Evolutionary conservation across 768 basidiomycete genomes (phyloP), one percentile per base, ranked within the genome.

Genomic region (Rossbeevera mucosa): DNA sequence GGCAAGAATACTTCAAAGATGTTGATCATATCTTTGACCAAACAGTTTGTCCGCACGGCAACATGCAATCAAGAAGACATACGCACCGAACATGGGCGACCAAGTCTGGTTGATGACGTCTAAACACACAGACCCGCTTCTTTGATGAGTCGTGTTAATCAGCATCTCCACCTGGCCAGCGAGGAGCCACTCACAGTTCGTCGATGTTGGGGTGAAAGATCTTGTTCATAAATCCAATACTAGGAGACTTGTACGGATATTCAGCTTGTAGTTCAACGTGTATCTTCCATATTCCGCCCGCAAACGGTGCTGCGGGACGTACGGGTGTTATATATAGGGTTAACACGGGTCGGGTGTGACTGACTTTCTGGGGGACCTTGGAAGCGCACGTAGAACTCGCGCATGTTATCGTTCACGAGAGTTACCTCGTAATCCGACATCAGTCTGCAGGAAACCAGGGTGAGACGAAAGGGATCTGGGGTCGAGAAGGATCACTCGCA

Each of bases 151-250:
- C 33, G 36, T 38, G 36, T 18, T 1, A 20, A 38, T 38, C 36
- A 18, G 36, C 11, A 0, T 18, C 18, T 38, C 36, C 36, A 38
- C 11, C 2, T 11, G 6, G n/a, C 12, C 2, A 18, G 36, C 36
- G 1, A 38, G 18, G 18, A 38, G 30, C 1, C 22, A 76, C 92
- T 66, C 69, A 97, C 88, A 96, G 75, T 72, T 99, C 96, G 72
- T 99, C 96, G 64, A 99, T 99, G 66, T 99, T 99, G 18, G 96
- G 96, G 63, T 98, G 96, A 68, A 96, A 98, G 70, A 99, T 97
- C 87, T 97, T 97, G 81, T 99, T 99, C 92, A 96, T 94, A 73
- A 99, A 99, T 2, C 96, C 96, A 60, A 99, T 99, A 66, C 91
- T 94, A 5, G 96, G 96, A 25, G 92, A 95, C 72, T 98, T 98